Evolutionary conservation across 1,284 basidiomycete species (phyloP), one percentile per base, ranked within the genome.

Genomic region (Malassezia vespertilionis): DNA sequence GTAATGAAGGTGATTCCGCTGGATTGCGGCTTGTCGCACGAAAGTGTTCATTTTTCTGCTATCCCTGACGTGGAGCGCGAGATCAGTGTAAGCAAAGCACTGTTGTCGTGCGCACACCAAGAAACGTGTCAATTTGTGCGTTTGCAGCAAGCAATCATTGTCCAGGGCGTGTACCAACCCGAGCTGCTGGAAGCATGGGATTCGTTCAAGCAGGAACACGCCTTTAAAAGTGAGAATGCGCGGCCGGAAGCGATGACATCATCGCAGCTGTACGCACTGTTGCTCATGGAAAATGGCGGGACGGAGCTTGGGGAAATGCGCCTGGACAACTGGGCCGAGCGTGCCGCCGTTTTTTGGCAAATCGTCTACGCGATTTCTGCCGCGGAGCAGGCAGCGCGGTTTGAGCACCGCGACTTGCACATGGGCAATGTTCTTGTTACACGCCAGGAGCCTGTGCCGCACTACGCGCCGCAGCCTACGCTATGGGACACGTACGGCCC

Each of bases 331-430:
- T 96, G 91, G 90, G 74, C 76, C 17, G 83, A 93, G 68, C 88
- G 89, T 2, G 82, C 80, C 51, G 82, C 82, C 40, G 73, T 95
- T 21, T 88, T 96, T 71, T 89, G 84, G 84, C 90, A 95, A 71
- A 82, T 91, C 1, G 77, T 80, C 0, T 79, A 79, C 40, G 76
- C 84, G 0, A 75, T 96, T 0, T 80, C 80, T 0, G 75, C 78
- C 30, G 91, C 86, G 1, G 91, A 97, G 69, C 74, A 78, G 18
- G 73, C 80, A 43, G 79, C 82, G 11, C 75, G 78, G 15, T 96
- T 97, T 57, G 91, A 97, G 86, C 93, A 97, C 72, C 86, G 91
- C 15, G 91, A 97, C 71, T 77, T 97, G 27, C 91, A 97, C 65
- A 88, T 88, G 80, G 91, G 91, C n/a, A 93, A 97, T 71, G 83